phyloP scores from a whole-genome alignment of 208 protist species.

The Trypanosoma platydactyli region DNA sequence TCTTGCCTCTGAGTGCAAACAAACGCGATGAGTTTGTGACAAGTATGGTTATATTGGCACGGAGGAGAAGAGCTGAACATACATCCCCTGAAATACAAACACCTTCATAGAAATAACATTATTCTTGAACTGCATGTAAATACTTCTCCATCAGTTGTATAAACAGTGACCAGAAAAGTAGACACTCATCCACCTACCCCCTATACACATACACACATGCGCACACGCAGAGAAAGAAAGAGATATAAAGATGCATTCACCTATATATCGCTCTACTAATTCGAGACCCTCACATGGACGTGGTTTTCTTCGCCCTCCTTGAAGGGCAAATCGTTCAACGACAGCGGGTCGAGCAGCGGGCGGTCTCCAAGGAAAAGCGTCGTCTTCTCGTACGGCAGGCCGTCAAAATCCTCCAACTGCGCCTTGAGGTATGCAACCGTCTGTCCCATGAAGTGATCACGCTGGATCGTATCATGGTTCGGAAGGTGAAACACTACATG shows the following conservation, averaged over 20 bases:
- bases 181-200: not conserved
- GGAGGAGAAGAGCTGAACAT: too few relatives aligned
- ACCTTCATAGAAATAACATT: too few relatives aligned
- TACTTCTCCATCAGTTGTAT: too few relatives aligned
- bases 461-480: slow-evolving; percentile 27
- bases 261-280: not conserved
- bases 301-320: slow-evolving; percentile 47
- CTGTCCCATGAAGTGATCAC: slow-evolving; percentile 76
- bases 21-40: too few relatives aligned
- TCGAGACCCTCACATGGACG: slow-evolving; percentile 23
- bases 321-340: slow-evolving; percentile 81
- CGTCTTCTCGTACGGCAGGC: slow-evolving; percentile 62
- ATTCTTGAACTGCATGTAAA: too few relatives aligned
- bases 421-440: slow-evolving; percentile 77
- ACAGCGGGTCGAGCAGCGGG: slow-evolving; percentile 75
- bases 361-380: slow-evolving; percentile 62
- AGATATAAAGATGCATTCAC: not conserved
- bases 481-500: slow-evolving; percentile 49
- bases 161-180: too few relatives aligned
- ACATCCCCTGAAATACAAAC: too few relatives aligned
- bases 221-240: too few relatives aligned
- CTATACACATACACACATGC: slow-evolving; percentile 34
- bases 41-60: too few relatives aligned
- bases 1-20: too few relatives aligned
- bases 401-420: slow-evolving; percentile 52